These are phyloP conservation scores for Pseudoturritis turrita DNA, from an alignment of 345 rosid species.

Conservation along the genomic window DNA sequence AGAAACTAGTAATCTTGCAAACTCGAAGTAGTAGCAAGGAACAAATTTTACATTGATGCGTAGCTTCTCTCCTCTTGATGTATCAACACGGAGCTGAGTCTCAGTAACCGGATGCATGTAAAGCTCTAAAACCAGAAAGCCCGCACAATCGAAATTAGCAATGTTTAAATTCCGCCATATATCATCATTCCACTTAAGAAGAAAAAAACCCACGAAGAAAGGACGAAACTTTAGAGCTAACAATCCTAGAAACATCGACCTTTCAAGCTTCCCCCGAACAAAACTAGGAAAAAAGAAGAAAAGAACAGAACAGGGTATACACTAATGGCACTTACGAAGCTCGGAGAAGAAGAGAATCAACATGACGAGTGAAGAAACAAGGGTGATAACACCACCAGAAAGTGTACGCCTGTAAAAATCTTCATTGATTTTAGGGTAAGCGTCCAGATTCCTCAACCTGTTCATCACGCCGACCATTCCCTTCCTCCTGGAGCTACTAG, in stretches of 20 bases:
- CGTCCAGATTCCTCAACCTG: constrained; percentile 66
- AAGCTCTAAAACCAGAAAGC: constrained; percentile 44
- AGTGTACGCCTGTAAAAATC: constrained; percentile 83
- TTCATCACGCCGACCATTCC: constrained; percentile 43
- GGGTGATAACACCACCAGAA: constrained; percentile 86
- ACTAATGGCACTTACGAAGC: constrained; percentile 32
- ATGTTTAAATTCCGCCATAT: neutral
- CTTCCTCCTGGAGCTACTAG: neutral
- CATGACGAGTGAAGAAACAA: constrained; percentile 55
- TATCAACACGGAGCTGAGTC: constrained; percentile 91
- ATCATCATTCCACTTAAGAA: neutral
- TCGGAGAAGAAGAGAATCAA: constrained; percentile 76
- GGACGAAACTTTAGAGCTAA: neutral
- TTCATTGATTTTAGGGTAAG: constrained; percentile 87
- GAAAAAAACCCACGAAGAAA: neutral
- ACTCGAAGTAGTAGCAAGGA: neutral
- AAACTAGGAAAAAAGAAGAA: neutral
- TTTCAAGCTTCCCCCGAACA: neutral
- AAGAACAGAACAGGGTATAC: neutral
- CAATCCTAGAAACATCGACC: neutral
- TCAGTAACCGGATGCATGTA: constrained; percentile 88
- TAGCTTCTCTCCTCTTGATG: constrained; percentile 92
- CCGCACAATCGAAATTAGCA: neutral
- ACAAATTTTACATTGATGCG: constrained; percentile 62
- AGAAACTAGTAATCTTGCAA: neutral